Conservation (phyloP, 495 filamentous ascomycete species). For the Haplographium delicatum region DNA sequence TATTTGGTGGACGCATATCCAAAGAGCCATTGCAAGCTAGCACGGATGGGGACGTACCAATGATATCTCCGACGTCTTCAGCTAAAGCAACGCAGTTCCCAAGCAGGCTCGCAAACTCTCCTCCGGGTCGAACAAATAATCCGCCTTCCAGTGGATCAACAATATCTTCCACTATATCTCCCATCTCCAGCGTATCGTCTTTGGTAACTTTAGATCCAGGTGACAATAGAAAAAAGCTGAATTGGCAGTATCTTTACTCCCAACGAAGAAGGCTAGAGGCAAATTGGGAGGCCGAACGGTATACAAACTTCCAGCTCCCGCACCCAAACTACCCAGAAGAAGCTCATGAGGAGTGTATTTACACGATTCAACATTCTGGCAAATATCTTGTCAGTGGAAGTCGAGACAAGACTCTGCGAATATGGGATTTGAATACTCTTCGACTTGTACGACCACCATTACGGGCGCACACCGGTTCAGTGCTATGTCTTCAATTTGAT, state of each 20-base stretch:
- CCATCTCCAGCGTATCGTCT: conserved; percentile 17
- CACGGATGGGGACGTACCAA: conserved; percentile 13
- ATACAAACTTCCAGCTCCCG: conserved; percentile 81
- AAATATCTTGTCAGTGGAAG: conserved; percentile 92
- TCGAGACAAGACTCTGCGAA: conserved; percentile 77
- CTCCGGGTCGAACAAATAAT: neutral
- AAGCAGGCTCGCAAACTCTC: neutral
- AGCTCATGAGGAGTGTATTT: conserved; percentile 88
- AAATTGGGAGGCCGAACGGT: conserved; percentile 84
- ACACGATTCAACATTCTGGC: conserved; percentile 82
- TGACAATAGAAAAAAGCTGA: conserved; percentile 49
- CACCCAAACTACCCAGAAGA: conserved; percentile 76
- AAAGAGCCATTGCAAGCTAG: conserved; percentile 1
- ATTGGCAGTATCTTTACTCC: conserved; percentile 85
- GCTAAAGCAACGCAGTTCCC: neutral
- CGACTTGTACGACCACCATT: conserved; percentile 68
- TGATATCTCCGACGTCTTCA: conserved; percentile 8
- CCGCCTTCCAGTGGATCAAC: conserved; percentile 7
- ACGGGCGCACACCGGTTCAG: conserved; percentile 73
- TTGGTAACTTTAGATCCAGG: conserved; percentile 20
- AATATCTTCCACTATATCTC: neutral
- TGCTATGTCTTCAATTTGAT: conserved; percentile 95
- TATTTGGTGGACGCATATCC: conserved; percentile 9
- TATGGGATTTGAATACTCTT: conserved; percentile 84
- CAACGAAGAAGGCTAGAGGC: conserved; percentile 79